Evolutionary conservation across 2,329 filamentous ascomycete genomes (phyloP).

Genomic region (Colletotrichum horii): DNA sequence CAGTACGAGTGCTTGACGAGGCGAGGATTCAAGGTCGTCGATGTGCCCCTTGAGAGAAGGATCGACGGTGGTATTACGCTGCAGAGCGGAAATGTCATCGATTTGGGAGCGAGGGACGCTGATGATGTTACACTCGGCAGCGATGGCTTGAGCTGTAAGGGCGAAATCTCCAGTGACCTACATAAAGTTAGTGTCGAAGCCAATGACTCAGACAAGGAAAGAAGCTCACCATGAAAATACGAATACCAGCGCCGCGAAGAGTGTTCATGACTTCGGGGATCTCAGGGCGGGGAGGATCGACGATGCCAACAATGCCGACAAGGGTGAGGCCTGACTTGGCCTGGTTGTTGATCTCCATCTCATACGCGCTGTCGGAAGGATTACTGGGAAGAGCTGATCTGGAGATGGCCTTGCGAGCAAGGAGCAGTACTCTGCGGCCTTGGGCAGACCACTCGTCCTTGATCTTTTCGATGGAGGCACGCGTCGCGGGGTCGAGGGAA

Average conservation of each 20-base stretch:
- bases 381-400: constrained; percentile 25
- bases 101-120: constrained; percentile 53
- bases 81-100: constrained; percentile 59
- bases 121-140: constrained; percentile 74
- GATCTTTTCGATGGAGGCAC: constrained; percentile 55
- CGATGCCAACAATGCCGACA: constrained; percentile 77
- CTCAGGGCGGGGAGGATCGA: constrained; percentile 78
- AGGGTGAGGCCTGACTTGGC: constrained; percentile 66
- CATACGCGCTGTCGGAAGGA: constrained; percentile 41
- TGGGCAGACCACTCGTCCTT: constrained; percentile 74
- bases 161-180: constrained; percentile 78
- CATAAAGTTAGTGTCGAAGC: not conserved
- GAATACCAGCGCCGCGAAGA: constrained; percentile 71
- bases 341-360: constrained; percentile 61
- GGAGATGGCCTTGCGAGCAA: constrained; percentile 65
- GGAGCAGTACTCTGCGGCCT: constrained; percentile 70
- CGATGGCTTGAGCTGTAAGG: constrained; percentile 76
- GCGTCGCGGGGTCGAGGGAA: constrained; percentile 50
- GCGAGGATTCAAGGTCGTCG: constrained; percentile 20
- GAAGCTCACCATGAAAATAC: constrained; percentile 72
- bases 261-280: constrained; percentile 71
- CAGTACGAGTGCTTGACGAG: constrained; percentile 61
- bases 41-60: constrained; percentile 21
- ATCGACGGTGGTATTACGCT: constrained; percentile 32
- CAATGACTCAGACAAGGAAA: not conserved